Percentiles rank a stretch among this genome's conserved stretches.
Evolutionary conservation across 805 yeast genomes (phyloP).

Genomic region (Yarrowia keelungensis): DNA sequence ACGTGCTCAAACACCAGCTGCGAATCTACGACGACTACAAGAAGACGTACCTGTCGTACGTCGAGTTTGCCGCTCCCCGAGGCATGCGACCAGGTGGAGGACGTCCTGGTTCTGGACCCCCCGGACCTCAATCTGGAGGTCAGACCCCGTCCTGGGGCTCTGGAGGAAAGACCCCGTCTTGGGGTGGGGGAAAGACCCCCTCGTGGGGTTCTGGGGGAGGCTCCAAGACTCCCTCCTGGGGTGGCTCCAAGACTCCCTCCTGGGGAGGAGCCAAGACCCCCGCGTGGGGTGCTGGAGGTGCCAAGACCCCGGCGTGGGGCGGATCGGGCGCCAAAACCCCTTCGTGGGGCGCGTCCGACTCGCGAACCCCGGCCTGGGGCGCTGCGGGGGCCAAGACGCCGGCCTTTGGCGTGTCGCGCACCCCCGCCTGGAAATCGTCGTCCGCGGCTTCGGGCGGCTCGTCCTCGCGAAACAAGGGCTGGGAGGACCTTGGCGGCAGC

Average conservation of each 20-base stretch:
- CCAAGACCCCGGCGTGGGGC: conserved; percentile 55
- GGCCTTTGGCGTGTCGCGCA: conserved; percentile 57
- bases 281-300: conserved; percentile 50
- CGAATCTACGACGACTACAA: conserved; percentile 75
- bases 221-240: conserved; percentile 50
- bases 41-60: conserved; percentile 42
- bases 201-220: conserved; percentile 42
- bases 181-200: conserved; percentile 43
- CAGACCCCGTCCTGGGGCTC: conserved; percentile 45
- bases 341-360: conserved; percentile 56
- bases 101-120: conserved; percentile 44
- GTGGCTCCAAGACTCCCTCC: conserved; percentile 55
- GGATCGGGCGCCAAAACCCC: conserved; percentile 58
- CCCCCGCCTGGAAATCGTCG: conserved; percentile 50
- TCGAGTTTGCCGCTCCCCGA: conserved; percentile 48
- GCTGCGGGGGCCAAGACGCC: conserved; percentile 51
- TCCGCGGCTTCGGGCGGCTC: conserved; percentile 42
- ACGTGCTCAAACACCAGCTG: conserved; percentile 79
- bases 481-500: conserved; percentile 45
- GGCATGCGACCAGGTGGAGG: conserved; percentile 47
- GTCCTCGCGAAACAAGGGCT: conserved; percentile 44
- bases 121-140: conserved; percentile 47
- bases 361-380: conserved; percentile 52
- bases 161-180: conserved; percentile 44
- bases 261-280: conserved; percentile 55